Evolutionary conservation across 768 basidiomycete genomes (phyloP).

Genomic region (Termitomyces eurrhizus): DNA sequence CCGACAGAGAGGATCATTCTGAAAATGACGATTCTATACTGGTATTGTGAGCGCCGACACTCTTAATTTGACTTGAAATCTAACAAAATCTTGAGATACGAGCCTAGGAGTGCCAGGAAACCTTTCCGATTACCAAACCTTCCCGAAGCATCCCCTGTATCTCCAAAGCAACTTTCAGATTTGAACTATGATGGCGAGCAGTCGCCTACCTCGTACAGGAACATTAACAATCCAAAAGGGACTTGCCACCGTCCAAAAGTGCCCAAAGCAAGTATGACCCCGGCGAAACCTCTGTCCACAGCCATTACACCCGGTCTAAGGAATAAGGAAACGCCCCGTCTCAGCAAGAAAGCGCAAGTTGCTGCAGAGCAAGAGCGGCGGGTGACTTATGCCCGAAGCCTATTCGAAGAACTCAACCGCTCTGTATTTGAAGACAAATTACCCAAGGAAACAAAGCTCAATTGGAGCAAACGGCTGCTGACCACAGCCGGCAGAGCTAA

Average conservation of each 20-base stretch:
- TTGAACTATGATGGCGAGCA: neutral
- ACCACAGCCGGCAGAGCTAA: conserved; percentile 71
- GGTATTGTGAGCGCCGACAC: conserved; percentile 27
- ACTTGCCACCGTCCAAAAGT: neutral
- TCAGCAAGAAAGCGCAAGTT: conserved; percentile 37
- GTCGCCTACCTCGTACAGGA: neutral
- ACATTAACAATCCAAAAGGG: neutral
- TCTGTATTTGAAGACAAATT: conserved; percentile 51
- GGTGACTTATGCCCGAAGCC: conserved; percentile 47
- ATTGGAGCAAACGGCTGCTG: conserved; percentile 63
- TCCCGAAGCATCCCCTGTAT: conserved; percentile 9
- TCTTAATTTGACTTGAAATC: neutral
- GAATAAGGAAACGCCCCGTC: conserved; percentile 6
- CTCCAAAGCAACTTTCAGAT: conserved; percentile 7
- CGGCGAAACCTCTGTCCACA: neutral
- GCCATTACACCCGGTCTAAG: conserved; percentile 1
- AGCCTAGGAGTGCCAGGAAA: conserved; percentile 45
- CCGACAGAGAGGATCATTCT: conserved; percentile 26
- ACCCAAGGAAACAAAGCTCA: conserved; percentile 51
- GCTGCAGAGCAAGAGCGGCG: conserved; percentile 41
- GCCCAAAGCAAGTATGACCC: neutral
- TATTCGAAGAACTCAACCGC: conserved; percentile 61
- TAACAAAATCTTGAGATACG: conserved; percentile 30
- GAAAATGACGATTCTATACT: conserved; percentile 35
- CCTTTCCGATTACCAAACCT: conserved; percentile 29